phyloP scores from a whole-genome alignment of 2,329 filamentous ascomycete species.

The Leptographium procerum region DNA sequence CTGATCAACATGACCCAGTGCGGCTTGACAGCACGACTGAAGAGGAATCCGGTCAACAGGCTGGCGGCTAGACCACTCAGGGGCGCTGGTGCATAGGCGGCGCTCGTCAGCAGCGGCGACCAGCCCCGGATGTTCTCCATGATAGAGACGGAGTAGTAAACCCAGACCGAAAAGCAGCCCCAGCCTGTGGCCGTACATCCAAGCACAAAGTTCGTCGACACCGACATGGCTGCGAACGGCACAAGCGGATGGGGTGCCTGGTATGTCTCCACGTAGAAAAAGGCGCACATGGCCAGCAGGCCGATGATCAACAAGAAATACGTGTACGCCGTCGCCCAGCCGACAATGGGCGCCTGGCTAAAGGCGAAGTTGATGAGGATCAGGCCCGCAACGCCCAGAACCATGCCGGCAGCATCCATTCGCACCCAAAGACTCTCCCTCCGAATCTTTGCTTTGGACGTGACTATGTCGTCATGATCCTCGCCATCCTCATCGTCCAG shows the following conservation, averaged over 20 bases:
- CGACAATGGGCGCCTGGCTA: slow-evolving; percentile 44
- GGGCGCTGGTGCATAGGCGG: slow-evolving; percentile 32
- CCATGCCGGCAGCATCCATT: slow-evolving; percentile 16
- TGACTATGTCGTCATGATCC: neutral
- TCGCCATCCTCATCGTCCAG: neutral
- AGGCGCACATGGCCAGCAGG: slow-evolving; percentile 34
- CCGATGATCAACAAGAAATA: slow-evolving; percentile 23
- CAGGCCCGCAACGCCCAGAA: slow-evolving; percentile 34
- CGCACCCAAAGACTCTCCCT: slow-evolving; percentile 15
- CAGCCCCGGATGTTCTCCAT: slow-evolving; percentile 23
- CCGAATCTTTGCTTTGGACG: neutral
- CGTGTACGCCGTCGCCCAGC: slow-evolving; percentile 39
- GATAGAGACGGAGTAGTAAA: slow-evolving; percentile 28
- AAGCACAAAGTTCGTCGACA: slow-evolving; percentile 36
- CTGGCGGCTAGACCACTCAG: slow-evolving; percentile 33
- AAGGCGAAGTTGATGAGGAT: slow-evolving; percentile 47
- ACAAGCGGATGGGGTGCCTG: slow-evolving; percentile 34
- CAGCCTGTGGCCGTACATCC: slow-evolving; percentile 32
- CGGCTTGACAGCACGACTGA: slow-evolving; percentile 25
- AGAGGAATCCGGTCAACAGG: slow-evolving; percentile 29
- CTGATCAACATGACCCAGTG: slow-evolving; percentile 32
- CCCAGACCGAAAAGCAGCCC: slow-evolving; percentile 29
- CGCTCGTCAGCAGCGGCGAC: slow-evolving; percentile 30
- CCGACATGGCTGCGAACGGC: slow-evolving; percentile 34
- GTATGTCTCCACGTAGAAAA: slow-evolving; percentile 36